Evolutionary conservation across 2,329 filamentous ascomycete species (phyloP), one percentile per base, ranked within the genome.

Genomic region (Hymenoscyphus fraxineus): DNA sequence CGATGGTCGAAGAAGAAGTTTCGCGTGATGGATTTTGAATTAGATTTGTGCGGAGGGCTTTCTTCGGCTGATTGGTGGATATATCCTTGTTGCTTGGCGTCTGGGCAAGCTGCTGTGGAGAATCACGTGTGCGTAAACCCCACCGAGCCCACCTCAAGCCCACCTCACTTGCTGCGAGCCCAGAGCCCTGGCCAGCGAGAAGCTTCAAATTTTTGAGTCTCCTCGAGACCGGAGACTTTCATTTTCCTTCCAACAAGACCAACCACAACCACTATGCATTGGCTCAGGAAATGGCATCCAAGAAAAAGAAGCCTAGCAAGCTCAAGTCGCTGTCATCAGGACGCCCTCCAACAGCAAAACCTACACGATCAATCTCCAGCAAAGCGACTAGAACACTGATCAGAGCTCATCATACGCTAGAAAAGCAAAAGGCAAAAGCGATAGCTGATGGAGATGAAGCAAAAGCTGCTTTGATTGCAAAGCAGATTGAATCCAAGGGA

Each of bases 341-440:
- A 15, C 81, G 87, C n/a, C 86, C 86, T 10, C 81, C 80, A 1
- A 75, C 80, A n/a, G 65, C 70, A 40, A 83, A 82, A 67, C 78
- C 80, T 22, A 77, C 78, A 9, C 81, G 80, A 67, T 83, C 86
- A 6, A 87, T 90, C 71, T 86, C 87, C 3, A 83, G 87, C 65
- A 89, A 86, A 74, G 83, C 86, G 32, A 88, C 86, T 56, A 83
- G 87, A 71, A 78, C 80, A 38, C 78, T 90, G 67, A 90, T 90
- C 76, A 88, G 88, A 74, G 81, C 80, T 54, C 85, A 88, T 67
- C 88, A 90, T 72, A 83, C 86, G 55, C 76, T 90, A 38, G 83
- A 89, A 72, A 90, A 90, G 75, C 80, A 81, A 67, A 82, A 82
- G 61, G 80, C 79, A 3, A 85, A 86, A 70, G 87, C 88, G 13